phyloP scores from a whole-genome alignment of 139 green algal genomes.

The Marvania coccoides region DNA sequence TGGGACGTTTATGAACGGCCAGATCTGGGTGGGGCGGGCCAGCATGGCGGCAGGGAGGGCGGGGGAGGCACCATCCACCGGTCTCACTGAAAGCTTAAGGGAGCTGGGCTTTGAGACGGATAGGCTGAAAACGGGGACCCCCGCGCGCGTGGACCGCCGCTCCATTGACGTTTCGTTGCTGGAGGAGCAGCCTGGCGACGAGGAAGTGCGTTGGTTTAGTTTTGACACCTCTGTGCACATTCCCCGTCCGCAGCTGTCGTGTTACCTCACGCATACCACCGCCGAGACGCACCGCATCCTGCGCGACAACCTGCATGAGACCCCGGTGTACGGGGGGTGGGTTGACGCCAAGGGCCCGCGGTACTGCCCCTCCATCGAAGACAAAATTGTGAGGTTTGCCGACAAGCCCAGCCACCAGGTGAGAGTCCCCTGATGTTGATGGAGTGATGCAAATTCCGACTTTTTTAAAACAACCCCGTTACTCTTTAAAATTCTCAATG shows the following conservation, averaged over 20 bases:
- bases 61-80: conserved; percentile 77
- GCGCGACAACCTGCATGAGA: conserved; percentile 72
- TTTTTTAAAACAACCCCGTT: no score
- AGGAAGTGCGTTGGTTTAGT: conserved; percentile 83
- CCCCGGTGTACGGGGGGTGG: conserved; percentile 95
- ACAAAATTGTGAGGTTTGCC: conserved; percentile 96
- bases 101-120: conserved; percentile 87
- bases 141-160: conserved; percentile 80
- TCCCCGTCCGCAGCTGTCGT: conserved; percentile 69
- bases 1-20: conserved; percentile 97
- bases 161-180: conserved; percentile 71
- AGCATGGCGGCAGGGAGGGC: conserved; percentile 83
- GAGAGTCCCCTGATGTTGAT: no score
- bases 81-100: conserved; percentile 84
- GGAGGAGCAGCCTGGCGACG: conserved; percentile 42
- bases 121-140: conserved; percentile 94
- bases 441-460: no score
- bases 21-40: conserved; percentile 88
- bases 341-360: conserved; percentile 74
- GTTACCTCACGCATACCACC: conserved; percentile 91
- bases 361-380: conserved; percentile 97
- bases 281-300: conserved; percentile 85
- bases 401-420: conserved; percentile 87
- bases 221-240: conserved; percentile 79
- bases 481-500: no score